These are phyloP conservation scores for Cenococcum geophilum DNA, from an alignment of 495 filamentous ascomycete species.

Conservation along the genomic window DNA sequence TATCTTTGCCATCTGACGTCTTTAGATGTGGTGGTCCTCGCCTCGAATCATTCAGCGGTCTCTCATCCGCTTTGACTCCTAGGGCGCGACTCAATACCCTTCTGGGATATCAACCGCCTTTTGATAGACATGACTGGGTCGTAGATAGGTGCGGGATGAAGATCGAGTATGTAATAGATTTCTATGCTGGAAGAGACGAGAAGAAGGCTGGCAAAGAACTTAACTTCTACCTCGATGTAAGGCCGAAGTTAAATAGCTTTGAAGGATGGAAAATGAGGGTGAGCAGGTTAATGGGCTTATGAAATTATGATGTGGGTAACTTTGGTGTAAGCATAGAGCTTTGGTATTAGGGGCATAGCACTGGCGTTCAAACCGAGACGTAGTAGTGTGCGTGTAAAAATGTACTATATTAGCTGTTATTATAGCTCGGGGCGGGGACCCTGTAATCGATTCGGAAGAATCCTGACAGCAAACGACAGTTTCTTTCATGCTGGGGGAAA, in stretches of 20 bases:
- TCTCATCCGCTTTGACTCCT: conserved; percentile 59
- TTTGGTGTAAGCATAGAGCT: not conserved
- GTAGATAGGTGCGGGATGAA: conserved; percentile 85
- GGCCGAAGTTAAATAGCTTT: conserved; percentile 87
- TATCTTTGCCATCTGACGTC: not conserved
- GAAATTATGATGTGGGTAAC: not conserved
- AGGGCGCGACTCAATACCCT: conserved; percentile 72
- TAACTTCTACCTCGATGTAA: conserved; percentile 90
- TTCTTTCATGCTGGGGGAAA: too few relatives aligned
- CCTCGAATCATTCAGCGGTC: conserved; percentile 74
- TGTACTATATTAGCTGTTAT: too few relatives aligned
- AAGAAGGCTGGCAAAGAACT: conserved; percentile 53
- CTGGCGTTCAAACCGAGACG: not conserved
- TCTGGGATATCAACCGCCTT: conserved; percentile 82
- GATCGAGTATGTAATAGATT: conserved; percentile 96
- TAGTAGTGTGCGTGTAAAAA: not conserved
- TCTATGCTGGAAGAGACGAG: conserved; percentile 73
- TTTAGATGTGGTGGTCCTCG: conserved; percentile 70
- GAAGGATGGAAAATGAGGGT: conserved; percentile 86
- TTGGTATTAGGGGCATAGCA: not conserved
- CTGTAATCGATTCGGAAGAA: too few relatives aligned
- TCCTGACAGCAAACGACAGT: too few relatives aligned
- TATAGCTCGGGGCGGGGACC: too few relatives aligned
- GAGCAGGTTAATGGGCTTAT: conserved; percentile 53
- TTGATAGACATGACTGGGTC: conserved; percentile 97